A percentile compares a stretch with the other conserved stretches of the same genome.
phyloP scores from a whole-genome alignment of 1,284 basidiomycete species.

The Meira miltonrushii region DNA sequence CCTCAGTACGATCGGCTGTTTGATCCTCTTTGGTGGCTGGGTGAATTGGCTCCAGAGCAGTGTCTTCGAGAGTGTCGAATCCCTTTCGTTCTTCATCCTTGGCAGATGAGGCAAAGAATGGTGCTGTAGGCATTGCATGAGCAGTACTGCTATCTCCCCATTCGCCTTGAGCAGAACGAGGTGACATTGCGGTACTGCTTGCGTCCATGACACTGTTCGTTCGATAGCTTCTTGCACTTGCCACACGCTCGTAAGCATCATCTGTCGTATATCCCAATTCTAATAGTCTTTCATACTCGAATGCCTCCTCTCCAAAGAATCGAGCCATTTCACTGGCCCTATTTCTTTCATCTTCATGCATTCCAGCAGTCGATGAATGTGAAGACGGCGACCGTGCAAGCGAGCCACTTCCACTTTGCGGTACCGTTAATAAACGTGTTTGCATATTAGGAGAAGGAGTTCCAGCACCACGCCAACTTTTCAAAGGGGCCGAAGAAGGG shows the following conservation, averaged over 20 bases:
- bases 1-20: no score
- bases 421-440: slow-evolving; percentile 1
- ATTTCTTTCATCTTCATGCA: slow-evolving; percentile 5
- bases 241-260: slow-evolving; percentile 8
- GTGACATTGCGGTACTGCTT: neutral
- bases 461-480: neutral
- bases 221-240: slow-evolving; percentile 1
- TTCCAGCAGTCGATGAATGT: neutral
- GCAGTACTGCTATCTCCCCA: slow-evolving; percentile 3
- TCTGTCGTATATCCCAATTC: neutral
- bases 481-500: neutral
- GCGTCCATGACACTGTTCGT: neutral
- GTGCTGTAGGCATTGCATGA: neutral
- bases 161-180: neutral
- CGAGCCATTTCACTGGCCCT: slow-evolving; percentile 3
- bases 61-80: no score
- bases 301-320: slow-evolving; percentile 5
- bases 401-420: neutral
- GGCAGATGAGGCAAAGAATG: no score
- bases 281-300: slow-evolving; percentile 6
- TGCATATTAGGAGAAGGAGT: neutral
- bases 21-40: no score
- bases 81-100: no score
- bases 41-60: no score
- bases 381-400: neutral